These are phyloP conservation scores for Fusarium siculi DNA, from an alignment of 2,329 filamentous ascomycete species.

Conservation along the genomic window DNA sequence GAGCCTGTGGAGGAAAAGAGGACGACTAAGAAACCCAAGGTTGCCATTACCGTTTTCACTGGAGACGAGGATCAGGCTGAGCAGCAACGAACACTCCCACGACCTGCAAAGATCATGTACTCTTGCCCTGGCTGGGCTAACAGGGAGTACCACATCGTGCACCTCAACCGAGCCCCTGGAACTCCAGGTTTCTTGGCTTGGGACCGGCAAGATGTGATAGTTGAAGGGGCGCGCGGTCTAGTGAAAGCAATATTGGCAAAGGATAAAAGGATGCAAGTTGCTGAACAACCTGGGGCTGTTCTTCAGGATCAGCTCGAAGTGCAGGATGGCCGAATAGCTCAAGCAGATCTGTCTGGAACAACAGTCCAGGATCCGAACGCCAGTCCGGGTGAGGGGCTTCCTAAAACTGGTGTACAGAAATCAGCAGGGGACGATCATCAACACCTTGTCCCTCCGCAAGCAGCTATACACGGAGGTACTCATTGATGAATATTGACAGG, in stretches of 20 bases:
- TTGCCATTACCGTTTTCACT: conserved; percentile 61
- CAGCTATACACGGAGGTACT: conserved; percentile 6
- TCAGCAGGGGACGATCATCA: conserved; percentile 14
- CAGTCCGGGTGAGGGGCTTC: conserved; percentile 2
- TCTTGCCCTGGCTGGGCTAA: conserved; percentile 62
- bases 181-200: conserved; percentile 58
- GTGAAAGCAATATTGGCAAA: conserved; percentile 52
- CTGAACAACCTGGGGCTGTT: conserved; percentile 39
- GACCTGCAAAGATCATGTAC: conserved; percentile 48
- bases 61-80: conserved; percentile 45
- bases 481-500: background rate
- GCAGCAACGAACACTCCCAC: conserved; percentile 35
- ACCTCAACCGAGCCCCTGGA: conserved; percentile 53
- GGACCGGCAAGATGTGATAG: conserved; percentile 60
- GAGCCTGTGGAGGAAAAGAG: conserved; percentile 44
- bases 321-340: conserved; percentile 26
- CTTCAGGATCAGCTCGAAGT: conserved; percentile 51
- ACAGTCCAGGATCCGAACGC: conserved; percentile 38
- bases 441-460: conserved; percentile 22
- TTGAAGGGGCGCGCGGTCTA: conserved; percentile 54
- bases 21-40: conserved; percentile 49
- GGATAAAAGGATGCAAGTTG: conserved; percentile 52
- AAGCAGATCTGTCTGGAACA: conserved; percentile 44
- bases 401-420: conserved; percentile 20
- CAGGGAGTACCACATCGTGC: conserved; percentile 55